These are phyloP conservation scores for Amoebophrya sp. DNA, from an alignment of 169 alveolate species.

Conservation along the genomic window DNA sequence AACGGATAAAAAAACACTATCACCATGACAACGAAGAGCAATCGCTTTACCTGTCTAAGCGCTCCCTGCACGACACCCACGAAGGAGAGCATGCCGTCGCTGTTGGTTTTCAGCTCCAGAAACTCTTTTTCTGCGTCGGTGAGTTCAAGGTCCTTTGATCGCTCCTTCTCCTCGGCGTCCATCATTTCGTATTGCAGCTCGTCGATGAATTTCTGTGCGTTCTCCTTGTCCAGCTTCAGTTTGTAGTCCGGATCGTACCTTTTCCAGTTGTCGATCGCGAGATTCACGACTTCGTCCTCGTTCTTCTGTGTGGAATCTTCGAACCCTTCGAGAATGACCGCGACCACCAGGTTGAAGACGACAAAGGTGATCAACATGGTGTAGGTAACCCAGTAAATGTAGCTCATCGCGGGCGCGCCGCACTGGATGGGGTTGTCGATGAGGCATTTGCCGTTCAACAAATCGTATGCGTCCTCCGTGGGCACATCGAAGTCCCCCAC, in stretches of 20 bases:
- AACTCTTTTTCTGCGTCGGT: constrained; percentile 16
- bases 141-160: neutral
- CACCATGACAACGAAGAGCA: neutral
- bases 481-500: constrained; percentile 40
- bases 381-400: constrained; percentile 36
- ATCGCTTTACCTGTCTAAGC: neutral
- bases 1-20: no score
- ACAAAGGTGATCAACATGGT: constrained; percentile 33
- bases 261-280: constrained; percentile 26
- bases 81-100: neutral
- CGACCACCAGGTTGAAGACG: constrained; percentile 44
- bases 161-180: neutral
- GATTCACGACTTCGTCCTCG: constrained; percentile 30
- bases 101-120: neutral
- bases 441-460: constrained; percentile 14
- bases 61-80: constrained; percentile 15
- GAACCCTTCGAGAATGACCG: constrained; percentile 48
- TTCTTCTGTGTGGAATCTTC: constrained; percentile 34
- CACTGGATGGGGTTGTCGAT: constrained; percentile 39
- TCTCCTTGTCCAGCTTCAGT: neutral
- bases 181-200: constrained; percentile 16
- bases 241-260: constrained; percentile 31
- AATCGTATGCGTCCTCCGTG: neutral
- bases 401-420: constrained; percentile 36
- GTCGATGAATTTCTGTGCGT: neutral